These are phyloP conservation scores for Tuber magnatum DNA, from an alignment of 495 filamentous ascomycete genomes.

Conservation along the genomic window DNA sequence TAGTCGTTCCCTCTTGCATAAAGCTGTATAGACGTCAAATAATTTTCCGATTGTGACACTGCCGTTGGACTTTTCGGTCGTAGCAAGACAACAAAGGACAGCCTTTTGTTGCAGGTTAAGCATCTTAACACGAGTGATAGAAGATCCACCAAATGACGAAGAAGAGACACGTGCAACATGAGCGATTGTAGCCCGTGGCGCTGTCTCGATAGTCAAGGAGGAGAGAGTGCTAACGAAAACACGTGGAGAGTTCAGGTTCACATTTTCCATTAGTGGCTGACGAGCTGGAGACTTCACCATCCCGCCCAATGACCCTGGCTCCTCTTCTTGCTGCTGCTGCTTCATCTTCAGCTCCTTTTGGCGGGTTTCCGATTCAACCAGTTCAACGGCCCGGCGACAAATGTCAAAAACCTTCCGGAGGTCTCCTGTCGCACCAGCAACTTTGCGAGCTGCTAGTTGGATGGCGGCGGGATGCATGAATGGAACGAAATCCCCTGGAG, in stretches of 20 bases:
- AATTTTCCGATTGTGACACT: constrained; percentile 66
- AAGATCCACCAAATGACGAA: constrained; percentile 75
- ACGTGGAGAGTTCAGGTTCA: constrained; percentile 59
- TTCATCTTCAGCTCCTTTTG: constrained; percentile 53
- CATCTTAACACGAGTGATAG: constrained; percentile 69
- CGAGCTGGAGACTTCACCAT: constrained; percentile 18
- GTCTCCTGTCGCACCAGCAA: constrained; percentile 87
- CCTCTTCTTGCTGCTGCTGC: constrained; percentile 19
- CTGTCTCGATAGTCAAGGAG: constrained; percentile 58
- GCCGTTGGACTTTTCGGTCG: constrained; percentile 60
- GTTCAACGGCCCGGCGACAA: constrained; percentile 77
- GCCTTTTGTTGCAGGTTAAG: constrained; percentile 97
- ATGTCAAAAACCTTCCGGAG: constrained; percentile 93
- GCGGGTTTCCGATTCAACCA: constrained; percentile 75
- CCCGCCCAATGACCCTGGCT: constrained; percentile 22
- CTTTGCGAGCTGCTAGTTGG: constrained; percentile 86
- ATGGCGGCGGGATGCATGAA: constrained; percentile 92
- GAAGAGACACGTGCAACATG: constrained; percentile 88
- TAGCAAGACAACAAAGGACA: constrained; percentile 76
- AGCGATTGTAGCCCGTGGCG: constrained; percentile 78
- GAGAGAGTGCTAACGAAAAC: constrained; percentile 49
- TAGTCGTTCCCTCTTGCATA: constrained; percentile 76
- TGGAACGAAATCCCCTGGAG: constrained; percentile 56
- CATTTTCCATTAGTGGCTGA: constrained; percentile 57
- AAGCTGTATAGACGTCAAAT: constrained; percentile 68